Evolutionary conservation across 352 stramenopile species (phyloP).

Genomic region (Phytophthora aleatoria): DNA sequence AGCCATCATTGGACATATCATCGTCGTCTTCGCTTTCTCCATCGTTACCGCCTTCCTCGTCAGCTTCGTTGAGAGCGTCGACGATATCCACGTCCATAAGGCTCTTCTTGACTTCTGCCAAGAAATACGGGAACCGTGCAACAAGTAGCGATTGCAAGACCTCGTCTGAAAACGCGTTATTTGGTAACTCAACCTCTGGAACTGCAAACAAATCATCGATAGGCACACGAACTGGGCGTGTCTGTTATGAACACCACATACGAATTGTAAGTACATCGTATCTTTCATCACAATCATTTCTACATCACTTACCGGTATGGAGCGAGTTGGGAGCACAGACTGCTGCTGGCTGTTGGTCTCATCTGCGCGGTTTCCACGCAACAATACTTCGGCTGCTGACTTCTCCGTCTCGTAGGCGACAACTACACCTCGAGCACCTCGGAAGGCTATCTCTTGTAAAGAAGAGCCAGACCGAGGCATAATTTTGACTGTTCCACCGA

Average conservation of each 20-base stretch:
- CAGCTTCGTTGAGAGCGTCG: slow-evolving; percentile 44
- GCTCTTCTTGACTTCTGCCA: slow-evolving; percentile 80
- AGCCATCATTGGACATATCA: slow-evolving; percentile 89
- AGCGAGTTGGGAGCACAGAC: slow-evolving; percentile 28
- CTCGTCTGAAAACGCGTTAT: slow-evolving; percentile 67
- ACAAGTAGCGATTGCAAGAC: slow-evolving; percentile 74
- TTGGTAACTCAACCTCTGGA: slow-evolving; percentile 75
- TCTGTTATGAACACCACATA: slow-evolving; percentile 36
- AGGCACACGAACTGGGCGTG: slow-evolving; percentile 76
- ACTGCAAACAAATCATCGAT: slow-evolving; percentile 83
- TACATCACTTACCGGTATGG: slow-evolving; percentile 48
- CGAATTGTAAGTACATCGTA: slow-evolving; percentile 5
- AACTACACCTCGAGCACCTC: slow-evolving; percentile 73
- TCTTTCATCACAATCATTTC: neutral
- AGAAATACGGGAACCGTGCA: slow-evolving; percentile 75
- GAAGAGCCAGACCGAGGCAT: slow-evolving; percentile 71
- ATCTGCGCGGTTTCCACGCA: slow-evolving; percentile 49
- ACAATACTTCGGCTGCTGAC: slow-evolving; percentile 77
- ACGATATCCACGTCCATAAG: slow-evolving; percentile 56
- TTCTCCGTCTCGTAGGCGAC: slow-evolving; percentile 86
- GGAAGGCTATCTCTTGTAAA: slow-evolving; percentile 77
- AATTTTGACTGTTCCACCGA: slow-evolving; percentile 86
- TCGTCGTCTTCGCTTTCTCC: slow-evolving; percentile 85
- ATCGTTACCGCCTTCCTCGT: slow-evolving; percentile 35
- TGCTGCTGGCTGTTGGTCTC: slow-evolving; percentile 48